Base-by-base conservation (phyloP, 495 filamentous ascomycete species). In the Aspergillus saccharolyticus region DNA sequence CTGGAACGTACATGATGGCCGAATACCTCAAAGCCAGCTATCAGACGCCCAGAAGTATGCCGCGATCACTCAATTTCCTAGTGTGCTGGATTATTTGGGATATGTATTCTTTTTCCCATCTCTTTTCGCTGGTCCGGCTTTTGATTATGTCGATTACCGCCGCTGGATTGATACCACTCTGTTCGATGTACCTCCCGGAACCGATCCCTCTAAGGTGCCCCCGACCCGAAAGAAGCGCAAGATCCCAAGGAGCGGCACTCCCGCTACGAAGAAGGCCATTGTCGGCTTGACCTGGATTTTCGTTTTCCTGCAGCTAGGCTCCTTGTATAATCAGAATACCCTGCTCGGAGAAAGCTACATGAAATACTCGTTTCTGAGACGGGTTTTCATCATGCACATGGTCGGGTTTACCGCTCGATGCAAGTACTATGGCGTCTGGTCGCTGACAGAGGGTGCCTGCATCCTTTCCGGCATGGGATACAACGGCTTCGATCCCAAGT, bases 381-480 rank as follows among this genome's bases (percentile, higher is more conserved):
- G 94, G 39, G 74, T 95, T 25, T 88, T 85, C 71, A 76, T 86
- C 57, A 74, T 97, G 18, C 83, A 97, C 66, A 88, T 94, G 84
- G 78, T 96, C 28, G 85, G 85, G 22, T 80, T 97, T 56, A 84
- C 88, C 4, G 79, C 87, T 6, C 86, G 94, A 18, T 80, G 85
- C 33, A 97, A 97, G 71, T 98, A 96, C 74, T 98, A 97, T 63
- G 94, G 92, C 42, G 91, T 94, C 1, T 98, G 94, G 94, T 83
- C 81, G 49, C 72, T 98, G 59, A 91, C 93, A 2, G 94, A 98
- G 71, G 94, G 94, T 46, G 86, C 94, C 44, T 98, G 93, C 68
- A 97, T 97, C 54, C 82, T 98, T 14, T 87, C 90, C 5, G 94
- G 94, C 3, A 82, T 98, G 62, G 93, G 95, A 44, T 98, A 91